Evolutionary conservation across 345 rosid genomes (phyloP).

Genomic region (thale cress (Arabidopsis thaliana)): TAIR10.1 NC_003076.8:15445501-15446000

Average conservation of each 20-base stretch:
- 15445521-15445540: constrained; percentile 4
- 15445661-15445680: background rate
- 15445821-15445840: too few species aligned
- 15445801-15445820: too few species aligned
- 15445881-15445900: constrained; percentile 4
- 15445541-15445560: constrained; percentile 5
- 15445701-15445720: background rate
- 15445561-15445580: background rate
- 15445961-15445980: constrained; percentile 1
- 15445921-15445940: background rate
- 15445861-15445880: background rate
- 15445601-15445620: background rate
- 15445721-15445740: too few species aligned
- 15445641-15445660: background rate
- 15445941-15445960: background rate
- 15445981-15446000: background rate
- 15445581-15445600: background rate
- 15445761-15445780: background rate
- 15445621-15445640: rapidly evolving
- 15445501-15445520: rapidly evolving
- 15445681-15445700: background rate
- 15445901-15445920: background rate
- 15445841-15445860: too few species aligned
- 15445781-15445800: background rate
- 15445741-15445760: background rate